Base-by-base conservation (phyloP, 352 stramenopile species). In the Pythium graminicola region DNA sequence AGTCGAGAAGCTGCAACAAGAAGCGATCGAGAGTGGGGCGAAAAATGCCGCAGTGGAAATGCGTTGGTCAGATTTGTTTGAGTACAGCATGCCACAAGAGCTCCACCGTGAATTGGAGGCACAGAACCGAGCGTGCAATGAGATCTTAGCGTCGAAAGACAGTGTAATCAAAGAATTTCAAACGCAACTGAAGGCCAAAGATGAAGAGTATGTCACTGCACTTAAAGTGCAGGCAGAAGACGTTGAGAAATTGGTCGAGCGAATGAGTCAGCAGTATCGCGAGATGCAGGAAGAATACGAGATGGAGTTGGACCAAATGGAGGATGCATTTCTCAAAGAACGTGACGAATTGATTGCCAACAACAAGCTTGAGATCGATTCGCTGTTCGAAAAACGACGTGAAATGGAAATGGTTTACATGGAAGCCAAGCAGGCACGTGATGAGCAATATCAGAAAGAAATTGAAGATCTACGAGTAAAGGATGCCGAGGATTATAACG, bases 321-420 rank as follows among this genome's bases (percentile, higher is more conserved):
- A 97, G 55, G 85, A 96, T 41, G 91, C 90, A 5, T 98, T 97
- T 51, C 58, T 97, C 6, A 93, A 90, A 45, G 93, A 97, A 59
- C 81, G 89, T 27, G 84, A 97, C 49, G 83, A 94, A 22, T 68
- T 96, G 7, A 85, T 98, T 28, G 71, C 76, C 2, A 74, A 69
- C 47, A 96, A 97, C 70, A 94, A 93, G 44, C 67, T 74, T 7
- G 89, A 97, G 63, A 95, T 97, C 47, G 89, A 98, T 61, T 85
- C 69, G 26, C 69, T 98, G 8, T 98, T 98, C 51, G 89, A 97
- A 51, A 86, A 85, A 41, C 78, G 92, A 17, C 78, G 81, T 0
- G 86, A 97, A 57, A 96, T 95, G 80, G 93, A 98, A 72, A 89
- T 97, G 72, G 64, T 81, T 0, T 97, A 95, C 64, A 96, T 97